phyloP scores from a whole-genome alignment of 2,329 filamentous ascomycete genomes.

The Polychaeton citri region DNA sequence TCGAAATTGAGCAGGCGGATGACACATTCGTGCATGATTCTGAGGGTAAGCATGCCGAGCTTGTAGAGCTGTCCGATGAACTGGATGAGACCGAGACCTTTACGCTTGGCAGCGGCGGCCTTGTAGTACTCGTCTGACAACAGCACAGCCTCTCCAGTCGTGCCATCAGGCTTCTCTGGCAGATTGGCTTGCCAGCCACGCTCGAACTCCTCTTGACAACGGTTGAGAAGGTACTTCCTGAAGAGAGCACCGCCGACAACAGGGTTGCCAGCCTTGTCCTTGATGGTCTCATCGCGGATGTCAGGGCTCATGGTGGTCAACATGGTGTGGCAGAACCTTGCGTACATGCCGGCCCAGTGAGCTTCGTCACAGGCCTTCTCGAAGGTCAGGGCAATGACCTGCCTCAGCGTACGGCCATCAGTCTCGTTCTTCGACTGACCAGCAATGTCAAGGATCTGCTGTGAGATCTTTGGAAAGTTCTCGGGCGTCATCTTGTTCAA shows the following conservation, averaged over 20 bases:
- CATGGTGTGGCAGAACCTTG: slow-evolving; percentile 97
- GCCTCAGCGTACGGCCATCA: slow-evolving; percentile 85
- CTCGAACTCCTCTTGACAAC: slow-evolving; percentile 98
- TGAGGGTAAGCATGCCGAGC: slow-evolving; percentile 93
- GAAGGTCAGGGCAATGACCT: slow-evolving; percentile 97
- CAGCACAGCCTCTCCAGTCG: slow-evolving; percentile 60
- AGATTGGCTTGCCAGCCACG: slow-evolving; percentile 90
- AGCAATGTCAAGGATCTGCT: slow-evolving; percentile 84
- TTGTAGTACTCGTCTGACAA: slow-evolving; percentile 94
- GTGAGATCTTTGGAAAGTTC: slow-evolving; percentile 92
- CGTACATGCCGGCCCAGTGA: slow-evolving; percentile 98
- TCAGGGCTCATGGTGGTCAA: slow-evolving; percentile 87
- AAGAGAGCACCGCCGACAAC: slow-evolving; percentile 89
- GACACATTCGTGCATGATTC: slow-evolving; percentile 99
- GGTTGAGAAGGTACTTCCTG: slow-evolving; percentile 96
- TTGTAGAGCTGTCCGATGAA: slow-evolving; percentile 99
- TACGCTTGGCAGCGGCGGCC: slow-evolving; percentile 86
- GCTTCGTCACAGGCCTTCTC: slow-evolving; percentile 98
- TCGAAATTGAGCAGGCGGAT: slow-evolving; percentile 94
- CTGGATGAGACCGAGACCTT: slow-evolving; percentile 92
- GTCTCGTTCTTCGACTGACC: slow-evolving; percentile 90
- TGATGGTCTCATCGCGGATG: slow-evolving; percentile 89
- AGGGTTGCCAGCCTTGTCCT: slow-evolving; percentile 75
- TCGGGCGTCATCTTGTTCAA: slow-evolving; percentile 99
- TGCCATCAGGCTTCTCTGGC: slow-evolving; percentile 61